Percentiles rank a stretch among this genome's conserved stretches.
phyloP scores from a whole-genome alignment of 352 stramenopile species.

The Phytopythium sindhum region DNA sequence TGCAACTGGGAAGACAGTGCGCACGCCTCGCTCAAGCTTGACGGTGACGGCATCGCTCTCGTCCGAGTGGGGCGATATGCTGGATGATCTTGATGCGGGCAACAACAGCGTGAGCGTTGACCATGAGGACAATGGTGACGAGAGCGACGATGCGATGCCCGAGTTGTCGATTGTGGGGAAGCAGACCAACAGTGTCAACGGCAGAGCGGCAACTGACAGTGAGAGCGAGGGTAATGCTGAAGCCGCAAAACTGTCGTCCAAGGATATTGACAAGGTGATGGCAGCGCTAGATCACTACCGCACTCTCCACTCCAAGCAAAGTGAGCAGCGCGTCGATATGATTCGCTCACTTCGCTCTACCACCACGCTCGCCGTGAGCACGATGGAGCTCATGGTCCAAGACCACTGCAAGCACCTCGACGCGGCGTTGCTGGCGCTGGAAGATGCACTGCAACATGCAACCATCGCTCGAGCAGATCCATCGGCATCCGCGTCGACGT shows the following conservation, averaged over 20 bases:
- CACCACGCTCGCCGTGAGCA: slow-evolving; percentile 40
- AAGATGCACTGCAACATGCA: background rate
- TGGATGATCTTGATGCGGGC: slow-evolving; percentile 10
- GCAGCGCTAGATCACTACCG: slow-evolving; percentile 14
- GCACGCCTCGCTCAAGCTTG: slow-evolving; percentile 1
- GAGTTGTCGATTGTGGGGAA: background rate
- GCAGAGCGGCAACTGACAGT: background rate
- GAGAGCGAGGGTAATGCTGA: background rate
- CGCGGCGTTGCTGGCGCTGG: slow-evolving; percentile 18
- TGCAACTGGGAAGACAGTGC: slow-evolving; percentile 8
- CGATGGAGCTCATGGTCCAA: slow-evolving; percentile 55
- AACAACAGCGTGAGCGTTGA: slow-evolving; percentile 11
- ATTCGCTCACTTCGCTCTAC: slow-evolving; percentile 29
- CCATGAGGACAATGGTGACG: background rate
- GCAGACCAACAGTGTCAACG: background rate
- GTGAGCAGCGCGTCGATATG: slow-evolving; percentile 31
- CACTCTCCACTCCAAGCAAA: slow-evolving; percentile 26
- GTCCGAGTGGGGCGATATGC: background rate
- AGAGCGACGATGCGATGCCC: background rate
- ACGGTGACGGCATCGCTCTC: slow-evolving; percentile 2
- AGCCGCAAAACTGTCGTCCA: background rate
- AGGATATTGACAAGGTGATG: slow-evolving; percentile 23
- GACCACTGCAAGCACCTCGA: slow-evolving; percentile 43
- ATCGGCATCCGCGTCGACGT: background rate
- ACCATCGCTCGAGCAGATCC: background rate